Base-by-base conservation (phyloP, 2,329 filamentous ascomycete species). In the Stenocarpella maydis region DNA sequence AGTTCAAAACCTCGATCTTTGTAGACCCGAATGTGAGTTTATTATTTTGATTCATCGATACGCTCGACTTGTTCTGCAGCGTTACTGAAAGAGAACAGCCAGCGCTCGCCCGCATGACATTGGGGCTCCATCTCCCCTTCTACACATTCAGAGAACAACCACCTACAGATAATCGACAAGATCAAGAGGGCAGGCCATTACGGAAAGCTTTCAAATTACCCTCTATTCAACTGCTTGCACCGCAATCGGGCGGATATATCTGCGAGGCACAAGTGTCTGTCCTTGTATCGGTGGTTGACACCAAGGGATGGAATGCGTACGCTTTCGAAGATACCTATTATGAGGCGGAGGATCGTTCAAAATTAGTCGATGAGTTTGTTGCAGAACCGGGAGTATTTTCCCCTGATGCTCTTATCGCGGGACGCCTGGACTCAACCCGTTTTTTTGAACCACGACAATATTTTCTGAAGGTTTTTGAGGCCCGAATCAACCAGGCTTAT, bases 251-350 rank as follows among this genome's bases (percentile, higher is more conserved):
- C 4, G 41, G 64, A n/a, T 55, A 52, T 26, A 47, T 66, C n/a
- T 37, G 43, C n/a, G 64, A 55, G 15, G 37, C 64, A 2, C 64
- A 66, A 55, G 21, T 66, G 17, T 66, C 64, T 4, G 21, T 47
- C 4, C 26, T 43, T 8, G 34, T 66, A 1, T 66, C 64, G 0
- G 45, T 55, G 1, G 34, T 66, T 24, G 50, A 66, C 19, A 0
- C 14, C 4, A 2, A 45, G 1, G 41, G 64, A 17, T 66, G 64
- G 64, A 66, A 26, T 26, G 64, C 50, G 3, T 66, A 66, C 6
- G n/a, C 10, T 1, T 66, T 66, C 1, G 50, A 66, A 17, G 64
- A 66, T 3, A 55, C 50, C 5, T 66, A 55, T 19, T 66, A 37
- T 4, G 49, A 49, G 4, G 41, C 3, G 26, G 19, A 7, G 26